phyloP scores from a whole-genome alignment of 2,329 filamentous ascomycete species.

The Cladorrhinum sp. region DNA sequence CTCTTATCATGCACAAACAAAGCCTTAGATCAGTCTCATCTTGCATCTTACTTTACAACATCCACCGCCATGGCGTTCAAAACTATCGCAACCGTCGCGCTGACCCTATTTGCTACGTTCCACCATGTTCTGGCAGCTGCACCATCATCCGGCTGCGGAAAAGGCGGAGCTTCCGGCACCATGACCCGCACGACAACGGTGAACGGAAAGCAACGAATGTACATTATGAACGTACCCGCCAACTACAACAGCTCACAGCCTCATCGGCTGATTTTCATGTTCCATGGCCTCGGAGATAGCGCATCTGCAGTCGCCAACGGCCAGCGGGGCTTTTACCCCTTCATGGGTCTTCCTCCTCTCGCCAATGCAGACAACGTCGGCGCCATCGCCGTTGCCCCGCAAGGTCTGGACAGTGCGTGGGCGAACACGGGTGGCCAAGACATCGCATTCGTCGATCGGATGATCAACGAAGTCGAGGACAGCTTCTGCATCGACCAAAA shows the following conservation, averaged over 20 bases:
- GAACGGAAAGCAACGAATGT: conserved; percentile 37
- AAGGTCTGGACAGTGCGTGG: conserved; percentile 42
- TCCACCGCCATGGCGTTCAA: too few species aligned
- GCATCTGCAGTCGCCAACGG: conserved; percentile 17
- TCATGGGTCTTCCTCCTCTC: too few species aligned
- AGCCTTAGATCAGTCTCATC: too few species aligned
- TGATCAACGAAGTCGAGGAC: conserved; percentile 37
- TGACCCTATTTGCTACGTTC: too few species aligned
- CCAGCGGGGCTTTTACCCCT: conserved; percentile 36
- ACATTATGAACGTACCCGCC: conserved; percentile 31
- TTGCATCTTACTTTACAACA: too few species aligned
- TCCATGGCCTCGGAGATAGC: conserved; percentile 40
- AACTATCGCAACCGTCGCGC: too few species aligned
- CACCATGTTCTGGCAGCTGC: too few species aligned
- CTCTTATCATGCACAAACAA: too few species aligned
- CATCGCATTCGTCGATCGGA: conserved; percentile 38
- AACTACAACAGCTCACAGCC: conserved; percentile 36
- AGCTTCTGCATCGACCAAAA: conserved; percentile 41
- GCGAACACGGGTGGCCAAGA: conserved; percentile 41
- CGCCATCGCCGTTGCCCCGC: conserved; percentile 43
- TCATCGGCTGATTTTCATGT: conserved; percentile 41
- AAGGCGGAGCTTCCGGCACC: conserved; percentile 23
- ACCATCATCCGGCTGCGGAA: conserved; percentile 36
- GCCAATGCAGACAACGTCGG: conserved; percentile 31
- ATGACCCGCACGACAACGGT: conserved; percentile 35